Evolutionary conservation across 371 early-diverging fungal genomes (phyloP).

Genomic region (Syncephalastrum contaminatum): DNA sequence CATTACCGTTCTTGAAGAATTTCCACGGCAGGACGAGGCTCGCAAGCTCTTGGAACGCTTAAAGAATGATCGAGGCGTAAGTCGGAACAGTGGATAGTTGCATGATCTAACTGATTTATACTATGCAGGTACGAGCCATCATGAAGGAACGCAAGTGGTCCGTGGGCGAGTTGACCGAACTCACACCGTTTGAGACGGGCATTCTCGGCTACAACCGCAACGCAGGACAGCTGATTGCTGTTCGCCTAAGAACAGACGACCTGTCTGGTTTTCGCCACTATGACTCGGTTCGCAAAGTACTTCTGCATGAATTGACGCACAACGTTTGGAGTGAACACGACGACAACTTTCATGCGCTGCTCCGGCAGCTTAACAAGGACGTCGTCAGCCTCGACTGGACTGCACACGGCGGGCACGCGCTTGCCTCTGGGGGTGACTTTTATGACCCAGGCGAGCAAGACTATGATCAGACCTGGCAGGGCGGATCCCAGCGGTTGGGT

Average conservation of each 20-base stretch:
- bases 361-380: conserved; percentile 77
- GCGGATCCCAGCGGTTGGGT: conserved; percentile 38
- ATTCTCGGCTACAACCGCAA: conserved; percentile 90
- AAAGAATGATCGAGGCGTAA: conserved; percentile 64
- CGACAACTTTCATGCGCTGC: conserved; percentile 77
- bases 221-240: conserved; percentile 77
- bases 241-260: conserved; percentile 85
- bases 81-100: not conserved
- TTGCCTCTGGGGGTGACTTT: conserved; percentile 33
- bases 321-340: conserved; percentile 85
- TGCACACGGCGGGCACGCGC: conserved; percentile 45
- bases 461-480: conserved; percentile 25
- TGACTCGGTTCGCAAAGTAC: conserved; percentile 66
- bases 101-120: not conserved
- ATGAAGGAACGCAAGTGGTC: conserved; percentile 76
- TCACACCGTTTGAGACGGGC: conserved; percentile 75
- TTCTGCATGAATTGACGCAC: conserved; percentile 90
- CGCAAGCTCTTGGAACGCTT: conserved; percentile 63
- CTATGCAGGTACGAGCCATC: conserved; percentile 40
- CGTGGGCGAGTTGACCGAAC: conserved; percentile 78
- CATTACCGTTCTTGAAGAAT: conserved; percentile 64
- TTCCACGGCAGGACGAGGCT: conserved; percentile 64
- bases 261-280: conserved; percentile 88
- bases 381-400: conserved; percentile 68
- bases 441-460: conserved; percentile 41